phyloP scores from a whole-genome alignment of 495 filamentous ascomycete genomes.

The Aspergillus asperescens region DNA sequence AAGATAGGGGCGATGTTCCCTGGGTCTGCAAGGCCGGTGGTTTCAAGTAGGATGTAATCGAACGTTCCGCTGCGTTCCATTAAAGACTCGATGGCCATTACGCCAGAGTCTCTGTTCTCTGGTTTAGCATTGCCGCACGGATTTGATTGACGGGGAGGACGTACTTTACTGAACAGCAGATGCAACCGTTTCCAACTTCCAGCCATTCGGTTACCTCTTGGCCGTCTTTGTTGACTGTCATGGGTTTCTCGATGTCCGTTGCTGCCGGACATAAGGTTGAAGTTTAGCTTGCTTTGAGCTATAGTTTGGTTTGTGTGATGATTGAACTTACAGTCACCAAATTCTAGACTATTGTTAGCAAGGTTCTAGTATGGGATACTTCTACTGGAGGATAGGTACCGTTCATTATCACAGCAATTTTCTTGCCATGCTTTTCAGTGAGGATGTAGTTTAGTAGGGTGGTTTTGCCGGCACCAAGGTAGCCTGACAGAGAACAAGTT shows the following conservation, averaged over 20 bases:
- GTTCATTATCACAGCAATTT: slow-evolving; percentile 95
- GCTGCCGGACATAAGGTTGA: slow-evolving; percentile 42
- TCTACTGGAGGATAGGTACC: slow-evolving; percentile 42
- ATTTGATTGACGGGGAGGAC: neutral
- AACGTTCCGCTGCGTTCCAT: slow-evolving; percentile 92
- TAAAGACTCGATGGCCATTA: slow-evolving; percentile 90
- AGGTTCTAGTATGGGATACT: neutral
- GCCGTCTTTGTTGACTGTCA: slow-evolving; percentile 81
- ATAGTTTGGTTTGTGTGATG: neutral
- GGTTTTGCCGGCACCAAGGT: slow-evolving; percentile 92
- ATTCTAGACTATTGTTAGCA: slow-evolving; percentile 53
- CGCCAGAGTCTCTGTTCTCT: slow-evolving; percentile 68
- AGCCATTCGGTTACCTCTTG: slow-evolving; percentile 92
- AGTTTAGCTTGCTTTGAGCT: slow-evolving; percentile 1
- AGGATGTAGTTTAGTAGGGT: slow-evolving; percentile 95
- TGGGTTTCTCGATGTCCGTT: slow-evolving; percentile 86
- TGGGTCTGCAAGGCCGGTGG: slow-evolving; percentile 90
- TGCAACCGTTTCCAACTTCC: slow-evolving; percentile 92
- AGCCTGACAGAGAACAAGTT: slow-evolving; percentile 42
- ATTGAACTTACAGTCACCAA: slow-evolving; percentile 76
- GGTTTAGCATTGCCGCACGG: neutral
- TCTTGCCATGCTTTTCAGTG: slow-evolving; percentile 90
- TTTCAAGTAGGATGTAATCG: slow-evolving; percentile 97
- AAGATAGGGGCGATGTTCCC: slow-evolving; percentile 94
- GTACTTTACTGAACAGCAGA: slow-evolving; percentile 98